Conservation (phyloP, 2,329 filamentous ascomycete species). For the Beauveria bassiana region DNA sequence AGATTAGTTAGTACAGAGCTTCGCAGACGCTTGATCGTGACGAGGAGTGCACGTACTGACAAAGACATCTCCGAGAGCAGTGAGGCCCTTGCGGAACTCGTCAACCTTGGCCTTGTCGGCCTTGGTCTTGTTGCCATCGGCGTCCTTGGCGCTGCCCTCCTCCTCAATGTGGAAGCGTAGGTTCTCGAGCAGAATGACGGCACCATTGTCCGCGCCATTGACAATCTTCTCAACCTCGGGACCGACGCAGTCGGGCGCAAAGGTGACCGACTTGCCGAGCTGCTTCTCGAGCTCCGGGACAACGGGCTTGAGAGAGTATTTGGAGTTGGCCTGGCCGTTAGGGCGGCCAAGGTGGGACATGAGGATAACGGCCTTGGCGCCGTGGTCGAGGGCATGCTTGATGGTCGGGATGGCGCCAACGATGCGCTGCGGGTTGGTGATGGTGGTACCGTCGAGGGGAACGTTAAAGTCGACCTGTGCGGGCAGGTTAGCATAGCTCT, state of each 20-base stretch:
- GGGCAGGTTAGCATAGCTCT: not conserved
- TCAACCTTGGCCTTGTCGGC: slow-evolving; percentile 89
- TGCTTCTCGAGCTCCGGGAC: slow-evolving; percentile 88
- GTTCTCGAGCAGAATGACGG: slow-evolving; percentile 92
- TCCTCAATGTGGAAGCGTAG: slow-evolving; percentile 97
- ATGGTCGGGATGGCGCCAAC: slow-evolving; percentile 92
- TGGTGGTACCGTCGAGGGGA: slow-evolving; percentile 82
- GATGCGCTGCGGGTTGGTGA: slow-evolving; percentile 98
- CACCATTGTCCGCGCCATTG: slow-evolving; percentile 70
- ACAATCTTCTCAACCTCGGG: slow-evolving; percentile 84
- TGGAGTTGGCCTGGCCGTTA: slow-evolving; percentile 78
- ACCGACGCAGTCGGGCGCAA: slow-evolving; percentile 86
- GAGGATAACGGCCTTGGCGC: slow-evolving; percentile 85
- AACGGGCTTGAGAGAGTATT: slow-evolving; percentile 93
- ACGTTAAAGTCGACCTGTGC: slow-evolving; percentile 99
- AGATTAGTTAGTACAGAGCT: not conserved
- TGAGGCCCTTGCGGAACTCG: slow-evolving; percentile 90
- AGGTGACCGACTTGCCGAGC: slow-evolving; percentile 74
- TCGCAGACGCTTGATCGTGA: not conserved
- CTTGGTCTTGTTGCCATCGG: slow-evolving; percentile 94
- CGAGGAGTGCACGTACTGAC: slow-evolving; percentile 61
- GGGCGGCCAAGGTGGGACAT: slow-evolving; percentile 99
- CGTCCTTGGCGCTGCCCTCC: slow-evolving; percentile 92
- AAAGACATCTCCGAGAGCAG: slow-evolving; percentile 89
- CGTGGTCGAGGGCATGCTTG: slow-evolving; percentile 85